These are phyloP conservation scores for Lentinula sp. DNA, from an alignment of 768 basidiomycete genomes.

Conservation along the genomic window DNA sequence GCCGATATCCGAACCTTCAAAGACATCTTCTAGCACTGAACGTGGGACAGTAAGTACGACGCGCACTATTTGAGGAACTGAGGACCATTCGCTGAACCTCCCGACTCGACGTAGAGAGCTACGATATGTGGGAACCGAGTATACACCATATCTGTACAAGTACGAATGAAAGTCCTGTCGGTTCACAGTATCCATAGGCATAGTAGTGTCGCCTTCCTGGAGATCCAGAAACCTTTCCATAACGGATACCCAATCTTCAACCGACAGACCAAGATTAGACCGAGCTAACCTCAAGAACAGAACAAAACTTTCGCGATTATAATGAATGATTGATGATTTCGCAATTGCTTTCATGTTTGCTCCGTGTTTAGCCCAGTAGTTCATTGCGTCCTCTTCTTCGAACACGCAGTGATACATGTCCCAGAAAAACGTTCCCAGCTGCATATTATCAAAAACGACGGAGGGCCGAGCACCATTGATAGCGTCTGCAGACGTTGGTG, in stretches of 20 bases:
- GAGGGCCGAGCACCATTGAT: conserved; percentile 2
- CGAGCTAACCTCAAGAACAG: conserved; percentile 35
- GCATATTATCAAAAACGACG: conserved; percentile 20
- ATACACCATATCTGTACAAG: conserved; percentile 33
- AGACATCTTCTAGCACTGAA: conserved; percentile 14
- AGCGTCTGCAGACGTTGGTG: conserved; percentile 15
- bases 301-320: conserved; percentile 43
- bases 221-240: conserved; percentile 28
- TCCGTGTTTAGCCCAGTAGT: not conserved
- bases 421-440: conserved; percentile 33
- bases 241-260: conserved; percentile 33
- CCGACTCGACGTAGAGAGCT: conserved; percentile 10
- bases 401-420: conserved; percentile 41
- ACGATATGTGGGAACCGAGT: conserved; percentile 20
- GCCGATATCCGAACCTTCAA: conserved; percentile 13
- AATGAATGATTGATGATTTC: conserved; percentile 27
- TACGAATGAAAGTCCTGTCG: conserved; percentile 43
- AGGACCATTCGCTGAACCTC: conserved; percentile 21
- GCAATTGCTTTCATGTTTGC: conserved; percentile 9
- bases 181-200: conserved; percentile 20
- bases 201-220: conserved; percentile 10
- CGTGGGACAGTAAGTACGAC: conserved; percentile 30
- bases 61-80: conserved; percentile 25
- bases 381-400: conserved; percentile 22
- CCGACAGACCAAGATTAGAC: conserved; percentile 18